A percentile compares a stretch with the other conserved stretches of the same genome.
These are phyloP conservation scores for Bipolaris sorokiniana DNA, from an alignment of 2,329 filamentous ascomycete genomes.

Conservation along the genomic window DNA sequence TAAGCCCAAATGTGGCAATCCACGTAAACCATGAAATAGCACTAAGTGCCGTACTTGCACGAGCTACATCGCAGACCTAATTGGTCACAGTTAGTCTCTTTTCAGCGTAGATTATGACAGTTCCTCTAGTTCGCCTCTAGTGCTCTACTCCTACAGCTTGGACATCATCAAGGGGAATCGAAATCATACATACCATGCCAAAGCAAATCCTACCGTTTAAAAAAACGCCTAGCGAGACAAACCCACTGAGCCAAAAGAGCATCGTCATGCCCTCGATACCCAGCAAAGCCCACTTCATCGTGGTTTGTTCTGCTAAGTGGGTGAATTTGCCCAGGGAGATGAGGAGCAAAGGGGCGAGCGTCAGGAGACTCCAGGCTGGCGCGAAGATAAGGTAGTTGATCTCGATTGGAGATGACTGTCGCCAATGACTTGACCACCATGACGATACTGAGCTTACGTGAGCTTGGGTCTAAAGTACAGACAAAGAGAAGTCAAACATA, in stretches of 20 bases:
- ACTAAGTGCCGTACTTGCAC: slow-evolving; percentile 70
- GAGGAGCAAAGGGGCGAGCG: slow-evolving; percentile 71
- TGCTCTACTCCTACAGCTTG: not conserved
- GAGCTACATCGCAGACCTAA: slow-evolving; percentile 62
- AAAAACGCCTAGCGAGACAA: slow-evolving; percentile 74
- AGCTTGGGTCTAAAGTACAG: not conserved
- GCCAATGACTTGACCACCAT: slow-evolving; percentile 60
- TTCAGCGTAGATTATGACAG: not conserved
- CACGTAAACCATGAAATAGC: slow-evolving; percentile 65
- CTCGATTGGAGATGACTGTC: slow-evolving; percentile 59
- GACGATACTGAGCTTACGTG: slow-evolving; percentile 58
- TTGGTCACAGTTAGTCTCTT: not conserved
- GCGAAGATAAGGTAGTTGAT: slow-evolving; percentile 83
- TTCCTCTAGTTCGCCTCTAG: not conserved
- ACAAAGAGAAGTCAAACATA: slow-evolving; percentile 41
- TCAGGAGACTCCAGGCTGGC: slow-evolving; percentile 73
- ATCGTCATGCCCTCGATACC: slow-evolving; percentile 74
- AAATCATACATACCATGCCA: slow-evolving; percentile 40
- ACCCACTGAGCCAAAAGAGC: slow-evolving; percentile 89
- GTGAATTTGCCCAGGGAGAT: slow-evolving; percentile 64
- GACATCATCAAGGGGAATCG: not conserved
- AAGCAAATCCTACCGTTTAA: slow-evolving; percentile 65
- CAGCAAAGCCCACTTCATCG: slow-evolving; percentile 66
- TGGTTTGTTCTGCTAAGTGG: slow-evolving; percentile 50
- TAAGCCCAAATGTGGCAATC: slow-evolving; percentile 51